These are phyloP conservation scores for Cladosporium sp. DNA, from an alignment of 2,329 filamentous ascomycete species.

Conservation along the genomic window DNA sequence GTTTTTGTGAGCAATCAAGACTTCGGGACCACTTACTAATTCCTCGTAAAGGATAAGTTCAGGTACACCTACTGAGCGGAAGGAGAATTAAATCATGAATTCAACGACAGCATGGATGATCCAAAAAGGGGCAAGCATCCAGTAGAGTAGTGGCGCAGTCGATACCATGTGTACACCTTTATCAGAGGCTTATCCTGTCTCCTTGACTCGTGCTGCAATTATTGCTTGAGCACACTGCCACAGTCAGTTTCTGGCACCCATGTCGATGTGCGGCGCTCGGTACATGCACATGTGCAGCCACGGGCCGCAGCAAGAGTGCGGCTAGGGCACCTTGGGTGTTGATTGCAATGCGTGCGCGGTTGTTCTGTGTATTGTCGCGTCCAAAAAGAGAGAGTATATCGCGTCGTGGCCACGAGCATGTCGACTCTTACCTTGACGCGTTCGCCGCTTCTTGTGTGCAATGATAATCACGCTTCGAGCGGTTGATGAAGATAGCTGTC, in stretches of 20 bases:
- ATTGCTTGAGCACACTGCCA: not conserved
- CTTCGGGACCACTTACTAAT: not conserved
- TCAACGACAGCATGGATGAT: not conserved
- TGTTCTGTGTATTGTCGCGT: not conserved
- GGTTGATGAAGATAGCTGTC: not conserved
- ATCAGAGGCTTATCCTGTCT: not conserved
- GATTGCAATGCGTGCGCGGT: not conserved
- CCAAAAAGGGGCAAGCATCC: not conserved
- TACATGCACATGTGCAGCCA: constrained; percentile 14
- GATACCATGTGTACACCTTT: not conserved
- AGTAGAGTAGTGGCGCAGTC: not conserved
- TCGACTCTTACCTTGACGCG: not conserved
- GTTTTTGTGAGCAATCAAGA: not conserved
- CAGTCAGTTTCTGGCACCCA: not conserved
- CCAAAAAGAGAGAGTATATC: not conserved
- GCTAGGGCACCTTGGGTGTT: not conserved
- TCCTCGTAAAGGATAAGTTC: constrained; percentile 25
- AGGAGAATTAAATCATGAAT: not conserved
- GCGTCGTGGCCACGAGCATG: not conserved
- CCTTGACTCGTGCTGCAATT: not conserved
- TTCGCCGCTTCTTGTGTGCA: not conserved
- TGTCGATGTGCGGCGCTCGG: constrained; percentile 11
- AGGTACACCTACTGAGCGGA: constrained; percentile 25
- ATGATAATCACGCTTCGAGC: not conserved
- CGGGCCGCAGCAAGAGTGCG: constrained; percentile 6